phyloP scores from a whole-genome alignment of 1,284 basidiomycete genomes.

The Puccinia triticina region DNA sequence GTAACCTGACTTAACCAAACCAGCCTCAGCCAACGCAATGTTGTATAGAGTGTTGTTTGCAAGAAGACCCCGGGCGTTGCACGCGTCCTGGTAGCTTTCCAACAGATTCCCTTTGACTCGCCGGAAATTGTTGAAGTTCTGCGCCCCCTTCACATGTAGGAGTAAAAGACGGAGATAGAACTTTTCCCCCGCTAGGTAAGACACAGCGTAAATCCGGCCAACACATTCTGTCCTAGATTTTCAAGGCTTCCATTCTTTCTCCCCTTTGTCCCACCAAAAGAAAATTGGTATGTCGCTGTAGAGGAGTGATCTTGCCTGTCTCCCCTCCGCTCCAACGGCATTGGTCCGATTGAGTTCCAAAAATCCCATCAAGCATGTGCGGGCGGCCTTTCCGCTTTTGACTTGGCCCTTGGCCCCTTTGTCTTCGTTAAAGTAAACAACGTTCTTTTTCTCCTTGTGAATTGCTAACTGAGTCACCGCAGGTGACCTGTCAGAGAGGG shows the following conservation, averaged over 20 bases:
- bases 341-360: not conserved
- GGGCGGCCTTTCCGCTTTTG: not conserved
- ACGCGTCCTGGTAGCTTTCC: not conserved
- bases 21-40: not conserved
- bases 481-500: not conserved
- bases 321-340: not conserved
- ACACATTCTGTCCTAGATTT: not conserved
- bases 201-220: not conserved
- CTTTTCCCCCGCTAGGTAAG: too few species aligned
- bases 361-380: slow-evolving; percentile 2
- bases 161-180: slow-evolving; percentile 6
- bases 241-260: not conserved
- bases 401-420: not conserved
- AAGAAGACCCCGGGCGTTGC: not conserved
- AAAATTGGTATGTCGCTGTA: not conserved
- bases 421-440: not conserved
- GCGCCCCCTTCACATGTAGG: not conserved
- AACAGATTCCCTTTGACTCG: not conserved
- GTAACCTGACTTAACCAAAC: not conserved
- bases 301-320: not conserved
- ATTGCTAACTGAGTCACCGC: not conserved
- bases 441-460: not conserved
- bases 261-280: not conserved
- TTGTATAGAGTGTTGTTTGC: not conserved
- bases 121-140: not conserved